A percentile compares a stretch with the other conserved stretches of the same genome.
Conservation (phyloP, 73 alveolate species). For the Symbiodinium natans region DNA sequence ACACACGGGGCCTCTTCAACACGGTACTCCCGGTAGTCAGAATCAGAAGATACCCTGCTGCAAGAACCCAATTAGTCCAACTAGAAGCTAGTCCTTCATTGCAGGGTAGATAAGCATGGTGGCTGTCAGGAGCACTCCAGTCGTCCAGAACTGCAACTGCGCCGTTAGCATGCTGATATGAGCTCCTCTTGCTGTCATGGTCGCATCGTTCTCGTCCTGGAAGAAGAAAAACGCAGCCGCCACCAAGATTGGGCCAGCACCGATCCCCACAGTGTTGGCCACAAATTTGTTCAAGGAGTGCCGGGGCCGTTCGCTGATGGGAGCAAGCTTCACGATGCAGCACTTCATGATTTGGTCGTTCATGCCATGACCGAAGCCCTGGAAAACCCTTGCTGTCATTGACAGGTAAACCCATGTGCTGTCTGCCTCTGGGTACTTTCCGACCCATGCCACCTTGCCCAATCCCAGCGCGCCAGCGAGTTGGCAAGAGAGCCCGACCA, state of each 20-base stretch:
- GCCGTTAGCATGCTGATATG: not conserved
- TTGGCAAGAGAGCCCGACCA: not conserved
- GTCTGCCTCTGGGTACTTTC: not conserved
- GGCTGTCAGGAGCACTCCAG: not conserved
- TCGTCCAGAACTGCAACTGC: not conserved
- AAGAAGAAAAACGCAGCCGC: not conserved
- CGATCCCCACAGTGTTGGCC: slow-evolving; percentile 14
- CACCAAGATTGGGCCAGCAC: not conserved
- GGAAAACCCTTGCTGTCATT: not conserved
- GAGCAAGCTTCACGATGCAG: slow-evolving; percentile 18
- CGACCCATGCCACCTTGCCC: not conserved
- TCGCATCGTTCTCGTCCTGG: not conserved
- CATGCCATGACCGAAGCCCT: slow-evolving; percentile 4
- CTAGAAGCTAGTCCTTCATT: not conserved
- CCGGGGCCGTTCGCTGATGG: not conserved
- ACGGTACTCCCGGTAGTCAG: too few relatives aligned
- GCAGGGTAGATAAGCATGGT: not conserved
- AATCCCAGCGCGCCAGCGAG: not conserved
- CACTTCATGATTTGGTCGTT: slow-evolving; percentile 18
- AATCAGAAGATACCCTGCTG: not conserved
- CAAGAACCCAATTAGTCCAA: not conserved
- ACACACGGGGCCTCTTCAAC: too few relatives aligned
- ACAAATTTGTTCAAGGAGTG: not conserved
- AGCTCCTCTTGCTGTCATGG: not conserved
- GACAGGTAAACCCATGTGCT: not conserved